Percentiles rank a stretch among this genome's conserved stretches.
Conservation (phyloP, 2,329 filamentous ascomycete genomes). For the Fusarium sp. region DNA sequence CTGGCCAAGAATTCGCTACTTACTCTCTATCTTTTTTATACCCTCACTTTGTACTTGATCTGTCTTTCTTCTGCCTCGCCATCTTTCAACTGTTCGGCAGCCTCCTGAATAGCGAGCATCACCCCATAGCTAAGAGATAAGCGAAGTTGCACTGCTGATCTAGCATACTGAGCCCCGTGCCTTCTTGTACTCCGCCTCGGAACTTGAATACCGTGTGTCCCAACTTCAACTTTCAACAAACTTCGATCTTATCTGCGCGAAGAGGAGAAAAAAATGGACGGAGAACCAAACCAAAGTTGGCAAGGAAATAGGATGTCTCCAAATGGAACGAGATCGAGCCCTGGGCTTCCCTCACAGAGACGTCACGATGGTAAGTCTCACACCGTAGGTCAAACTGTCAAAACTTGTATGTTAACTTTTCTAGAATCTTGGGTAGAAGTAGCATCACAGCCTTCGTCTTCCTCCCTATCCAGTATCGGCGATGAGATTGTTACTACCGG, state of each 20-base stretch:
- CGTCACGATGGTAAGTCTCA: constrained; percentile 50
- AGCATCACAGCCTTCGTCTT: constrained; percentile 90
- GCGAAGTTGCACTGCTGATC: constrained; percentile 34
- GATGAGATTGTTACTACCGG: constrained; percentile 94
- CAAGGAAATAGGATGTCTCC: constrained; percentile 41
- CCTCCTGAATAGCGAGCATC: constrained; percentile 21
- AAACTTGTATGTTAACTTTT: constrained; percentile 18
- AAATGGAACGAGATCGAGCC: constrained; percentile 43
- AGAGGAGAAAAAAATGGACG: constrained; percentile 40
- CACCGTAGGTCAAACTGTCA: background rate
- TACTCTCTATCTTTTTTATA: constrained; percentile 21
- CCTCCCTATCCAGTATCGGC: constrained; percentile 84
- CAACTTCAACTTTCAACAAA: constrained; percentile 10
- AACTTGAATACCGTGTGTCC: constrained; percentile 27
- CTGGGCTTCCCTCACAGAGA: constrained; percentile 46
- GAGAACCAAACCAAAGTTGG: constrained; percentile 41
- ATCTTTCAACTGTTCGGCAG: background rate
- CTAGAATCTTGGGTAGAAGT: constrained; percentile 97
- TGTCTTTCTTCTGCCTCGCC: background rate
- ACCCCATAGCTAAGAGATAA: constrained; percentile 28
- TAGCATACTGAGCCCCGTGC: constrained; percentile 18
- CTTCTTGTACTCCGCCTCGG: constrained; percentile 20
- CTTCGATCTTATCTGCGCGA: constrained; percentile 1
- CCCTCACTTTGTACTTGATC: constrained; percentile 7
- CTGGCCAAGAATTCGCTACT: constrained; percentile 23